Evolutionary conservation across 257 asterid genomes (phyloP).

Genomic region (Solanum sejunctum): DNA sequence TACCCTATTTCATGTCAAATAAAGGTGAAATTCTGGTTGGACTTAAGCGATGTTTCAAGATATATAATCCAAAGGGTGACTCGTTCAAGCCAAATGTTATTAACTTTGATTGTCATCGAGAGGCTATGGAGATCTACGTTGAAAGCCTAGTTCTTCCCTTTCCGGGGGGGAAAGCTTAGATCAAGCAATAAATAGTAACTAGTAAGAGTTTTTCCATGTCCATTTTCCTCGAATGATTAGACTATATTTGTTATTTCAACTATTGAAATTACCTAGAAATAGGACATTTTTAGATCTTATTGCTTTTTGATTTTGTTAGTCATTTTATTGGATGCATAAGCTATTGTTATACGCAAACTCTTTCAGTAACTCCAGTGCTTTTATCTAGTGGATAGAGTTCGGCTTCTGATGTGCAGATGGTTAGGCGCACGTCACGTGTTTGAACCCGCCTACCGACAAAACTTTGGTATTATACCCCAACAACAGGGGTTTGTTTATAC

Average conservation of each 20-base stretch:
- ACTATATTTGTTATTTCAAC: too few species aligned
- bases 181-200: not conserved
- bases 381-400: not conserved
- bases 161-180: not conserved
- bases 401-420: not conserved
- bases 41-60: slow-evolving; percentile 6
- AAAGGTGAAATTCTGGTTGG: slow-evolving; percentile 29
- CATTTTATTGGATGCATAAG: too few species aligned
- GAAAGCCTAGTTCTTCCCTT: slow-evolving; percentile 32
- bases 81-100: slow-evolving; percentile 8
- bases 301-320: too few species aligned
- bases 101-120: not conserved
- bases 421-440: not conserved
- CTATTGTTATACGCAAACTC: too few species aligned
- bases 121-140: slow-evolving; percentile 1
- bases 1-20: slow-evolving; percentile 11
- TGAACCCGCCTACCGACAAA: not conserved
- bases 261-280: too few species aligned
- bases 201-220: not conserved
- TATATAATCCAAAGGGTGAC: slow-evolving; percentile 16
- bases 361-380: not conserved
- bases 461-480: not conserved
- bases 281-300: too few species aligned
- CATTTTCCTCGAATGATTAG: not conserved
- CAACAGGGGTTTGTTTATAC: not conserved